Evolutionary conservation across 305 asterid species (phyloP), one percentile per base, ranked within the genome.

Genomic region (Vinca major): DNA sequence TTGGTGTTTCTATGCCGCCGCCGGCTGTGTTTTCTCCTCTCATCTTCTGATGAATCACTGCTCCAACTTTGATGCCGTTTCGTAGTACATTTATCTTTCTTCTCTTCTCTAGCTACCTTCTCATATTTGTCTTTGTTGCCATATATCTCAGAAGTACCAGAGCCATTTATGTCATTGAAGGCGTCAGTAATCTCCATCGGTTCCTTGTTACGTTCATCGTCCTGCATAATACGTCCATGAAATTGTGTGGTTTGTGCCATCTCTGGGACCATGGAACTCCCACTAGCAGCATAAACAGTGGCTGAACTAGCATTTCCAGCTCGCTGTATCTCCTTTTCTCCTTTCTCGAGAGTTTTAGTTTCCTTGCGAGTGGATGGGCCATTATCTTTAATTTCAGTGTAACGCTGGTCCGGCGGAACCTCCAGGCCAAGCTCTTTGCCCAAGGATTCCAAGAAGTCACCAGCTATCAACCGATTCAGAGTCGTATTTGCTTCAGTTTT

Each of bases 361-460:
- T 82, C 84, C 70, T 74, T 85, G 60, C 52, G 74, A 62, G 80
- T 47, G 60, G 66, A 74, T 64, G 51, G 39, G 55, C 73, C 51
- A 43, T 76, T 72, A 17, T 76, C 58, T 78, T 74, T 82, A 74
- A 64, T 85, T 70, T 81, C 88, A 3, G 80, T 62, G 41, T 20
- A 64, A 63, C 90, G 86, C 73, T 26, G 72, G 80, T 88, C 96
- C 6, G 96, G 94, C 45, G 99, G 97, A 69, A 93, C 94, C 62
- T 57, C 78, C 51, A 93, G 76, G 62, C 99, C 99, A 37, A 93
- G 76, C 79, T 93, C 99, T 79, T 89, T 90, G 37, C 99, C 99
- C 73, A 93, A 73, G 21, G 99, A 90, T 79, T 93, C 91, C 71
- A 93, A 82, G 84, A 93, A 93, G 84, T 93, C 99, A 5, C 97